Conservation (phyloP, 305 asterid species). For the Fraxinus floribunda region DNA sequence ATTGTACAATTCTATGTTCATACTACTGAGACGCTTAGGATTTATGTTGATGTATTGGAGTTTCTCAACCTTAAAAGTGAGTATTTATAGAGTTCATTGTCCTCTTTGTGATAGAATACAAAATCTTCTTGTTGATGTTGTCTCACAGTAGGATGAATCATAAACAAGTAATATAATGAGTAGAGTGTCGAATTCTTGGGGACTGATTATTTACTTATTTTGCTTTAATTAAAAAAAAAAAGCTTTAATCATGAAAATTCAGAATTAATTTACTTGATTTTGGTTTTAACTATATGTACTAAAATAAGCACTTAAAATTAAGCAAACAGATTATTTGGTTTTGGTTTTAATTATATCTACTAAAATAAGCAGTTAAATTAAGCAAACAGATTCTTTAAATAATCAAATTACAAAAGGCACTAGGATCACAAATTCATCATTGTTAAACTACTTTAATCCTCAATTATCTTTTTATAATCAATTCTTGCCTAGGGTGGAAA, state of each 20-base stretch:
- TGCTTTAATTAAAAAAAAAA: not conserved
- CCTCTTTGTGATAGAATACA: constrained; percentile 18
- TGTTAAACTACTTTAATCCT: not conserved
- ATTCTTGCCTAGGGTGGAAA: not conserved
- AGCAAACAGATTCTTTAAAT: not conserved
- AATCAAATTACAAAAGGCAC: not conserved
- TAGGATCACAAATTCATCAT: not conserved
- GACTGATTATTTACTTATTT: not conserved
- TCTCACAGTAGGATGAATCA: not conserved
- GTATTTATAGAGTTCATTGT: constrained; percentile 51
- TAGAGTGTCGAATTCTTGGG: not conserved
- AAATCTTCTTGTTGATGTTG: not conserved
- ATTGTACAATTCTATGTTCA: not conserved
- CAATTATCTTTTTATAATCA: not conserved
- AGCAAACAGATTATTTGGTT: not conserved
- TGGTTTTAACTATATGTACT: not conserved
- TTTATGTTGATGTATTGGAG: constrained; percentile 32
- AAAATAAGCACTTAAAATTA: not conserved
- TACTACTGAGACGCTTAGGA: not conserved
- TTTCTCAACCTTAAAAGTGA: constrained; percentile 54
- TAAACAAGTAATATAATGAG: not conserved
- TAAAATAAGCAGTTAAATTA: not conserved
- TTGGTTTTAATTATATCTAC: not conserved
- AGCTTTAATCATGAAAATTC: not conserved
- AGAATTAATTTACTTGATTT: not conserved